A percentile compares a stretch with the other conserved stretches of the same genome.
Evolutionary conservation across 1,284 basidiomycete species (phyloP).

Genomic region (Cryptococcus sp.): DNA sequence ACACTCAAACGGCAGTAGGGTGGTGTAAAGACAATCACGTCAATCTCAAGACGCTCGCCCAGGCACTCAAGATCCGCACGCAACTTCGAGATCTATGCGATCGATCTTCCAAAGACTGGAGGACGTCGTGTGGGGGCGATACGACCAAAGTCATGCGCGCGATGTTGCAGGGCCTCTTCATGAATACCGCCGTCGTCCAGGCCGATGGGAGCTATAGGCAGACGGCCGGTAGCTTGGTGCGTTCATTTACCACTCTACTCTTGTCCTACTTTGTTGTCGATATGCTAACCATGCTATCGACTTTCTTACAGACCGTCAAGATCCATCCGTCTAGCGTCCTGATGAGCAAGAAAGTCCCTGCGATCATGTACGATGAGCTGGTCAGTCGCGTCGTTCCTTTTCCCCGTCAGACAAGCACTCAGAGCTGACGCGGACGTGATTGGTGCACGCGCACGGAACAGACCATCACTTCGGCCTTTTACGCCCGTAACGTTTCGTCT

Average conservation of each 20-base stretch:
- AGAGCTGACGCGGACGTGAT: neutral
- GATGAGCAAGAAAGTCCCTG: slow-evolving; percentile 74
- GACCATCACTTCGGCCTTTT: slow-evolving; percentile 81
- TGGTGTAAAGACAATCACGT: slow-evolving; percentile 85
- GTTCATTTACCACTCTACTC: no score
- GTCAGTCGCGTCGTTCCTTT: slow-evolving; percentile 58
- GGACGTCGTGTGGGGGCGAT: slow-evolving; percentile 61
- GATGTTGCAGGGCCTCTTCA: slow-evolving; percentile 72
- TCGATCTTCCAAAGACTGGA: slow-evolving; percentile 64
- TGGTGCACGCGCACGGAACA: slow-evolving; percentile 45
- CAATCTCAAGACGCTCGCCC: slow-evolving; percentile 81
- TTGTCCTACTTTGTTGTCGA: neutral
- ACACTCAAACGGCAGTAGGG: slow-evolving; percentile 44
- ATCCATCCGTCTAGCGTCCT: slow-evolving; percentile 84
- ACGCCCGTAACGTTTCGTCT: slow-evolving; percentile 81
- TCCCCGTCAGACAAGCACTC: neutral
- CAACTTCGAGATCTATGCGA: slow-evolving; percentile 74
- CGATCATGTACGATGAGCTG: slow-evolving; percentile 87
- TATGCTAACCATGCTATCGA: neutral
- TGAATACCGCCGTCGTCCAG: slow-evolving; percentile 79
- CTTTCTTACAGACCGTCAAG: slow-evolving; percentile 67
- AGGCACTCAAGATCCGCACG: slow-evolving; percentile 76
- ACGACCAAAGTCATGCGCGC: slow-evolving; percentile 66
- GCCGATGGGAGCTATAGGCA: slow-evolving; percentile 82
- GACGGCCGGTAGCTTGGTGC: slow-evolving; percentile 71